Percentiles rank a stretch among this genome's conserved stretches.
phyloP scores from a whole-genome alignment of 1,139 yeast species.

The Geotrichum citri-aurantii region DNA sequence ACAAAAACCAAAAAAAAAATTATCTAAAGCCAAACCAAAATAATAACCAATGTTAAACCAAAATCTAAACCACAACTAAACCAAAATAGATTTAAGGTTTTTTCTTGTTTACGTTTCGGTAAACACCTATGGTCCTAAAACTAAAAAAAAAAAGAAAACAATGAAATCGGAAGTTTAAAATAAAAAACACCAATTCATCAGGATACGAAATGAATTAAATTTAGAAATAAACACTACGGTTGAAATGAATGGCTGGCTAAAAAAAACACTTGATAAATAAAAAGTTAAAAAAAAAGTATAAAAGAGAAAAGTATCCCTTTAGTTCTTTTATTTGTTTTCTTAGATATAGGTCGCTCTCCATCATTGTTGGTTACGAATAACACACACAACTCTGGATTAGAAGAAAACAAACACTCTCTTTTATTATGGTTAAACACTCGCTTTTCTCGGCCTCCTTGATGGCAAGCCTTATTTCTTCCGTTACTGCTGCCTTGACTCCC shows the following conservation, averaged over 20 bases:
- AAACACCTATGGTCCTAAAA: no score
- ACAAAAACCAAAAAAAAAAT: no score
- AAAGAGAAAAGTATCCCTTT: neutral
- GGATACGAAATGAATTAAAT: neutral
- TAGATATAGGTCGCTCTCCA: neutral
- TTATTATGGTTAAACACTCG: neutral
- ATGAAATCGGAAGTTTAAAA: neutral
- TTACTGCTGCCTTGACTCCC: constrained; percentile 9
- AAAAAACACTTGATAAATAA: no score
- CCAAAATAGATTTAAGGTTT: no score
- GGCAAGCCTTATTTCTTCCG: constrained; percentile 3
- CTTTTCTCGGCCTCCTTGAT: neutral
- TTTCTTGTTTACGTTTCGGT: no score
- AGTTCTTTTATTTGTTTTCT: neutral
- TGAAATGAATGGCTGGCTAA: neutral
- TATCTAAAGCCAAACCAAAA: no score
- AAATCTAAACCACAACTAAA: no score
- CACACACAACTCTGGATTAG: neutral
- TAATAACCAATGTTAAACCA: no score
- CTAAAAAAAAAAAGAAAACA: no score
- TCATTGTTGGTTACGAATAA: no score
- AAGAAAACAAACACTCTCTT: neutral
- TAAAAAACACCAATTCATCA: neutral
- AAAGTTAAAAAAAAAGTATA: no score
- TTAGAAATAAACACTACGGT: no score